Percentiles rank a stretch among this genome's conserved stretches.
These are phyloP conservation scores for Talaromyces sp. DNA, from an alignment of 2,329 filamentous ascomycete genomes.

Conservation along the genomic window DNA sequence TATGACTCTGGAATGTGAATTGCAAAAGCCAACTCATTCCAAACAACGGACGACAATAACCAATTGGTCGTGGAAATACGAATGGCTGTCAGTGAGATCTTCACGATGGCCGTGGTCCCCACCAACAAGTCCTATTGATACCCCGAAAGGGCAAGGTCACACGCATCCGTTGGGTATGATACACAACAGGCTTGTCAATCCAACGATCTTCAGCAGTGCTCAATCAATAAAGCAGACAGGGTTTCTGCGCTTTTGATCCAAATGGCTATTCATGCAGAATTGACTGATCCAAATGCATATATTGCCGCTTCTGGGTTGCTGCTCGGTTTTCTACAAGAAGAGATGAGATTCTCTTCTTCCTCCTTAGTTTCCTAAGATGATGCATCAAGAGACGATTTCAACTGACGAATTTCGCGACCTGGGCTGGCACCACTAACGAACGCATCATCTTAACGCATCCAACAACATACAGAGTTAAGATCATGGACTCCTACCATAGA, in stretches of 20 bases:
- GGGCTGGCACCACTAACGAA: background rate
- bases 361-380: background rate
- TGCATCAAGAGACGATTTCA: background rate
- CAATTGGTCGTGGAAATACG: background rate
- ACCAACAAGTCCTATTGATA: slow-evolving; percentile 7
- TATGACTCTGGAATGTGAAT: background rate
- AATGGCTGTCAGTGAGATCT: background rate
- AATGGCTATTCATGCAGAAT: slow-evolving; percentile 6
- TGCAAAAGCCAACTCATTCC: too few species aligned
- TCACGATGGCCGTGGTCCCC: slow-evolving; percentile 1
- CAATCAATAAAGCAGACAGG: background rate
- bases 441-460: background rate
- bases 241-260: background rate
- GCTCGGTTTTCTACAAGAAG: background rate
- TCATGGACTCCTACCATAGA: slow-evolving; percentile 1
- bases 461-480: slow-evolving; percentile 1
- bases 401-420: background rate
- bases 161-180: background rate
- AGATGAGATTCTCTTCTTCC: background rate
- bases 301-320: background rate
- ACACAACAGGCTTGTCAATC: background rate
- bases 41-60: background rate
- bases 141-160: slow-evolving; percentile 2
- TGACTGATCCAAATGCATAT: slow-evolving; percentile 2
- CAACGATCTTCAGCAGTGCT: background rate